phyloP scores from a whole-genome alignment of 129 eudicot species.

The Chrysanthemum seticuspe region DNA sequence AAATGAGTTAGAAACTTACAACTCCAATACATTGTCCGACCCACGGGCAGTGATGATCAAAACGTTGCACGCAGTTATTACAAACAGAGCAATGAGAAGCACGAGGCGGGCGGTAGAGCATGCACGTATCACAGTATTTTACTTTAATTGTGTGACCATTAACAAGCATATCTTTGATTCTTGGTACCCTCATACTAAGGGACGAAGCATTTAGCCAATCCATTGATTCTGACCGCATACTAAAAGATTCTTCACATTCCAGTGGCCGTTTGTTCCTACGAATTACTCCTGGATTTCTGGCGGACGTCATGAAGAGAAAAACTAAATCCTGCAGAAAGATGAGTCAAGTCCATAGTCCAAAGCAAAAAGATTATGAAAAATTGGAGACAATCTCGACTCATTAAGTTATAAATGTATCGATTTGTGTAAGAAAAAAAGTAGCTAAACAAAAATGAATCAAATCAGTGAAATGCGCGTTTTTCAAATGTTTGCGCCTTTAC shows the following conservation, averaged over 20 bases:
- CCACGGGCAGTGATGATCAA: conserved; percentile 99
- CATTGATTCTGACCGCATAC: conserved; percentile 34
- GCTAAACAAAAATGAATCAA: not conserved
- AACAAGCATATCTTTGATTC: conserved; percentile 60
- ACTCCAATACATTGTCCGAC: conserved; percentile 92
- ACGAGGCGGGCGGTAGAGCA: conserved; percentile 81
- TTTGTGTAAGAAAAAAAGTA: too few relatives aligned
- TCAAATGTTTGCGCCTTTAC: too few relatives aligned
- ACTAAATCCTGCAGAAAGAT: conserved; percentile 47
- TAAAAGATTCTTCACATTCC: conserved; percentile 33
- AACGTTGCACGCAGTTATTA: conserved; percentile 79
- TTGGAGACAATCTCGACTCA: not conserved
- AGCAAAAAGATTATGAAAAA: not conserved
- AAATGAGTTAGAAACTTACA: conserved; percentile 48
- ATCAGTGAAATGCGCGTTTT: too few relatives aligned
- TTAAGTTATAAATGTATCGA: not conserved
- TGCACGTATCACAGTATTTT: conserved; percentile 77
- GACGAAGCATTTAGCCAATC: conserved; percentile 48
- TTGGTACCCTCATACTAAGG: conserved; percentile 45
- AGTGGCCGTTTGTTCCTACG: conserved; percentile 59
- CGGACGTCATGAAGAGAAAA: conserved; percentile 71
- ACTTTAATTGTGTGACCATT: conserved; percentile 67
- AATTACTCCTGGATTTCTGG: conserved; percentile 74
- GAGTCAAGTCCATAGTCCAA: not conserved
- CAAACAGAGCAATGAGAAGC: conserved; percentile 92